Evolutionary conservation across 2,329 filamentous ascomycete genomes (phyloP).

Genomic region (Daldinia sp.): DNA sequence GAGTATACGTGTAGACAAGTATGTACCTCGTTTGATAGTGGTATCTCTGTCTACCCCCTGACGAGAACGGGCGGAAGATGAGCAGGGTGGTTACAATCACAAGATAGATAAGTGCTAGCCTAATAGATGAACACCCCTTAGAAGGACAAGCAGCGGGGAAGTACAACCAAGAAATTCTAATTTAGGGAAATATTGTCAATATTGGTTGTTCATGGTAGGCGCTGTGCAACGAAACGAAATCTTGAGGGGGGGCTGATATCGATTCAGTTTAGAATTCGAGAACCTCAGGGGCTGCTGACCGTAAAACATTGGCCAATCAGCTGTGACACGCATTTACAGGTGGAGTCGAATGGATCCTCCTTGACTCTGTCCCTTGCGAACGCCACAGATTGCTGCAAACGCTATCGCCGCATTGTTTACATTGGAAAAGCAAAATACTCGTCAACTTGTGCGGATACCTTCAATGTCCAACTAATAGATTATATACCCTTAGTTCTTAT

Average conservation of each 20-base stretch:
- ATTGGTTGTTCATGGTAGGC: slow-evolving; percentile 14
- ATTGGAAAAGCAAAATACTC: neutral
- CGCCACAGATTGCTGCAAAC: slow-evolving; percentile 11
- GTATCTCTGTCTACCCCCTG: neutral
- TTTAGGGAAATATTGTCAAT: slow-evolving; percentile 36
- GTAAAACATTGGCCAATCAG: slow-evolving; percentile 1
- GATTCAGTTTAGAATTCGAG: slow-evolving; percentile 25
- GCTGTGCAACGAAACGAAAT: slow-evolving; percentile 4
- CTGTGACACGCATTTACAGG: neutral
- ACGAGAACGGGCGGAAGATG: slow-evolving; percentile 1
- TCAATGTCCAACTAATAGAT: neutral
- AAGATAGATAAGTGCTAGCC: neutral
- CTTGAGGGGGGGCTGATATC: slow-evolving; percentile 8
- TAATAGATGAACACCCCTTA: neutral
- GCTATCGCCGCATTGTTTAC: slow-evolving; percentile 25
- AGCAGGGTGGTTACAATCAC: neutral
- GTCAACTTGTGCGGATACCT: neutral
- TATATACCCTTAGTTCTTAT: neutral
- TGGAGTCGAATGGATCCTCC: slow-evolving; percentile 7
- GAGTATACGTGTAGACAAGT: slow-evolving; percentile 1
- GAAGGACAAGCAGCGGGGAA: neutral
- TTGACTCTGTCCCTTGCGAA: slow-evolving; percentile 1
- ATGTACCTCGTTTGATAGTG: slow-evolving; percentile 1
- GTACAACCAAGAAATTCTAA: neutral
- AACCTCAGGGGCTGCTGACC: slow-evolving; percentile 23